phyloP scores from a whole-genome alignment of 2,329 filamentous ascomycete species.

The Pestalotiopsis fici region DNA sequence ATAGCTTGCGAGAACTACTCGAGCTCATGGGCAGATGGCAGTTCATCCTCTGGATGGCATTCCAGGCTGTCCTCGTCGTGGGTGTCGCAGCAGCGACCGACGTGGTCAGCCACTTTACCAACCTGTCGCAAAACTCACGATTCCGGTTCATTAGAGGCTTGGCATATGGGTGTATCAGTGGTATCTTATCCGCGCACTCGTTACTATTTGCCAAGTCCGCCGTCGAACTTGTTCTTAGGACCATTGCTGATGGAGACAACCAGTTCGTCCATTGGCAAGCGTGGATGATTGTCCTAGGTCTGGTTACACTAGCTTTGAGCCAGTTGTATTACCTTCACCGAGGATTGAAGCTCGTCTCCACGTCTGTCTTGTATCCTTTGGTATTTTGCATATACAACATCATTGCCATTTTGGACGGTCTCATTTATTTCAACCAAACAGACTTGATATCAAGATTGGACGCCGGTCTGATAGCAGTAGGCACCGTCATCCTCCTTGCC shows the following conservation, averaged over 20 bases:
- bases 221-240: constrained; percentile 88
- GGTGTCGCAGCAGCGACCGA: constrained; percentile 66
- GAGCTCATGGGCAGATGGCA: constrained; percentile 70
- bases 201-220: constrained; percentile 94
- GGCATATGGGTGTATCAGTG: constrained; percentile 86
- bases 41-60: constrained; percentile 87
- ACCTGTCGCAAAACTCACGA: constrained; percentile 59
- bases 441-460: constrained; percentile 75
- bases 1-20: constrained; percentile 81
- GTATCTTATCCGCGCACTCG: constrained; percentile 90
- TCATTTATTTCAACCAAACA: constrained; percentile 95
- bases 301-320: constrained; percentile 79
- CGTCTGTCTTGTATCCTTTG: constrained; percentile 91
- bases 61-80: constrained; percentile 73
- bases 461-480: constrained; percentile 80
- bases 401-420: constrained; percentile 92
- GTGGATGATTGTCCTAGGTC: constrained; percentile 83
- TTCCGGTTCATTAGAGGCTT: constrained; percentile 80
- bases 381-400: constrained; percentile 99
- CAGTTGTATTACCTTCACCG: constrained; percentile 96
- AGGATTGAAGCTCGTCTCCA: constrained; percentile 91
- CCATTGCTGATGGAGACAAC: constrained; percentile 81
- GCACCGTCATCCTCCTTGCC: constrained; percentile 80
- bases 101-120: constrained; percentile 51
- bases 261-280: constrained; percentile 96